These are phyloP conservation scores for Penicillium brevicompactum DNA, from an alignment of 2,329 filamentous ascomycete genomes.

Conservation along the genomic window DNA sequence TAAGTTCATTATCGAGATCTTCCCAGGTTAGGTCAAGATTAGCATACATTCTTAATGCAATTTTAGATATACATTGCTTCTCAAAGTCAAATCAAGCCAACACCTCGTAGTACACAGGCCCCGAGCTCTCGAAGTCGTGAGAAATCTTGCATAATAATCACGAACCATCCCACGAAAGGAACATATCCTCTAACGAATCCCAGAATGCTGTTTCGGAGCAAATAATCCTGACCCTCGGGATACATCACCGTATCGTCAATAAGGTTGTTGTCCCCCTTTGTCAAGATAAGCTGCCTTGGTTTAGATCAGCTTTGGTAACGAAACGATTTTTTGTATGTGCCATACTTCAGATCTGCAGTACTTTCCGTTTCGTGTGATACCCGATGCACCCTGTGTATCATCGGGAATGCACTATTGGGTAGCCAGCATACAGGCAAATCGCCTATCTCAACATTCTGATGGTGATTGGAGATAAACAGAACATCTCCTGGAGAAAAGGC, in stretches of 20 bases:
- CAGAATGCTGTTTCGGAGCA: conserved; percentile 1
- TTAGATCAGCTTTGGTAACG: background rate
- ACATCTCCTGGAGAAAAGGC: conserved; percentile 11
- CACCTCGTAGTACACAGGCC: no score
- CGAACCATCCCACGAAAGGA: conserved; percentile 4
- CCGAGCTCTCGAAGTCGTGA: no score
- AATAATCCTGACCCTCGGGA: background rate
- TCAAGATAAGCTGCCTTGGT: conserved; percentile 2
- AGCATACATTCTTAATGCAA: no score
- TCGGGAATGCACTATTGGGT: background rate
- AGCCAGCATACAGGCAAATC: conserved; percentile 8
- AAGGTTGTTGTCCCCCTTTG: conserved; percentile 12
- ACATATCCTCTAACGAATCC: conserved; percentile 7
- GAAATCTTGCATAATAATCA: background rate
- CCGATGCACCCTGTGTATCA: conserved; percentile 5
- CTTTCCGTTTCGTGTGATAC: background rate
- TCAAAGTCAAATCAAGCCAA: no score
- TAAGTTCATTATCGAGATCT: no score
- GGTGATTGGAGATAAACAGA: conserved; percentile 3
- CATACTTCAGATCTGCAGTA: background rate
- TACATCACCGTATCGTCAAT: conserved; percentile 6
- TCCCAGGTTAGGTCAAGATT: no score
- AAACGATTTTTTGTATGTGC: background rate
- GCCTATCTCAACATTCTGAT: background rate
- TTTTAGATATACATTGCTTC: no score